Percentiles rank a stretch among this genome's conserved stretches.
Evolutionary conservation across 176 grass and related monocot genomes (phyloP).

Genomic region (Oryza longistaminata): DNA sequence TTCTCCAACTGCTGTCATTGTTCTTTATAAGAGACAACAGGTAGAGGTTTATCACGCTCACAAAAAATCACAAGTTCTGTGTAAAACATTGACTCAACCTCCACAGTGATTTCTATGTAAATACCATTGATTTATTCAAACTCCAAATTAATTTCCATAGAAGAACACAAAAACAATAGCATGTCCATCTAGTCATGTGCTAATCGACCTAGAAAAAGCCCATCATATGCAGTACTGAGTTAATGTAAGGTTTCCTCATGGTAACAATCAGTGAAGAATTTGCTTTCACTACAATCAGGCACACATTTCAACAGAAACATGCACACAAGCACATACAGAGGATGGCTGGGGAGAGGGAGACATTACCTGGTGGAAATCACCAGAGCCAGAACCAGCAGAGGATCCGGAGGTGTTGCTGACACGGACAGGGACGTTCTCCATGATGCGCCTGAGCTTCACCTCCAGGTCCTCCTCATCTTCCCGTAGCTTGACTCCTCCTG

Average conservation of each 20-base stretch:
- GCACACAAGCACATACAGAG: background rate
- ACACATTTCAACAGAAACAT: background rate
- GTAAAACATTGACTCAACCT: background rate
- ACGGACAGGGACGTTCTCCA: slow-evolving; percentile 80
- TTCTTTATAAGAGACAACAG: background rate
- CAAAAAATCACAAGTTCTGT: background rate
- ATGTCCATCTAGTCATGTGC: background rate
- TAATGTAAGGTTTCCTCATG: background rate
- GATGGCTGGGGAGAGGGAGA: background rate
- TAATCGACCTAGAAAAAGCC: slow-evolving; percentile 14
- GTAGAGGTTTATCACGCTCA: background rate
- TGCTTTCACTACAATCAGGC: background rate
- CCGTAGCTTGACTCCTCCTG: slow-evolving; percentile 68
- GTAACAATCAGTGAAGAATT: background rate
- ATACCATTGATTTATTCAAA: background rate
- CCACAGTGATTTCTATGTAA: background rate
- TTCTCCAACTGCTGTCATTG: background rate
- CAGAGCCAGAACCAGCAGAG: slow-evolving; percentile 89
- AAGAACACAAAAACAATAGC: background rate
- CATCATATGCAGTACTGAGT: background rate
- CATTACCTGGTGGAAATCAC: slow-evolving; percentile 91
- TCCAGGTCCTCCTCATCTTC: slow-evolving; percentile 93
- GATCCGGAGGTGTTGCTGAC: slow-evolving; percentile 93
- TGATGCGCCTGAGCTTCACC: slow-evolving; percentile 92
- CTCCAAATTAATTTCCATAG: background rate